A percentile compares a stretch with the other conserved stretches of the same genome.
phyloP scores from a whole-genome alignment of 306 rosid genomes.

The Cicer pinnatifidum region DNA sequence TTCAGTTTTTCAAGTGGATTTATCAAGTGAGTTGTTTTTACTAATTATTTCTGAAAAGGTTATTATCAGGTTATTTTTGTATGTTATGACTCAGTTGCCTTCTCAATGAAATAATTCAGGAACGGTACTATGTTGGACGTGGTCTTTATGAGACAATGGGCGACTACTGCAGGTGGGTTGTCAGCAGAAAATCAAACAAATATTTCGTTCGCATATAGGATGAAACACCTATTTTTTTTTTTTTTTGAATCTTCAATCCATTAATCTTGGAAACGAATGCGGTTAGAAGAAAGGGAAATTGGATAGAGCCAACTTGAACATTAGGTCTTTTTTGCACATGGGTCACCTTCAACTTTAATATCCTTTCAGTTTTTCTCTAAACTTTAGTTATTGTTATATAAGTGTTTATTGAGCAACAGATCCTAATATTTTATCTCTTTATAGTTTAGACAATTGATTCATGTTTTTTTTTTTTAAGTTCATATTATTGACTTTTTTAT shows the following conservation, averaged over 20 bases:
- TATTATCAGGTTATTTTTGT: slow-evolving; percentile 29
- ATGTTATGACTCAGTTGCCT: slow-evolving; percentile 43
- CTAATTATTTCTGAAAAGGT: slow-evolving; percentile 15
- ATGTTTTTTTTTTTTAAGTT: background rate
- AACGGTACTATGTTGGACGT: slow-evolving; percentile 92
- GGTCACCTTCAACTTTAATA: background rate
- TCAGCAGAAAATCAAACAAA: slow-evolving; percentile 13
- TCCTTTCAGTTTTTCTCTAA: background rate
- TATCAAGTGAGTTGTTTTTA: slow-evolving; percentile 64
- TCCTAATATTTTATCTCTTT: background rate
- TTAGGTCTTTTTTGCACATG: slow-evolving; percentile 1
- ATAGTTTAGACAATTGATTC: background rate
- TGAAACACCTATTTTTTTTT: slow-evolving; percentile 10
- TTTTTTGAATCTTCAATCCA: slow-evolving; percentile 23
- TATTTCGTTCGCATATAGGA: slow-evolving; percentile 1
- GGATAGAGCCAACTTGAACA: background rate
- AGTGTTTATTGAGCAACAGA: background rate
- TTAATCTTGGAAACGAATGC: background rate
- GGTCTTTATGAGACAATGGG: slow-evolving; percentile 86
- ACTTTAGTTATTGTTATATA: background rate
- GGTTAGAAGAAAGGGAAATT: background rate
- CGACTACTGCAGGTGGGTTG: slow-evolving; percentile 85
- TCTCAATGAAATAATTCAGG: slow-evolving; percentile 61
- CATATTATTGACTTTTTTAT: background rate
- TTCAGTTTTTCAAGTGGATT: slow-evolving; percentile 98